Evolutionary conservation across 2,329 filamentous ascomycete species (phyloP), one percentile per base, ranked within the genome.

Genomic region (Colletotrichum siamense): DNA sequence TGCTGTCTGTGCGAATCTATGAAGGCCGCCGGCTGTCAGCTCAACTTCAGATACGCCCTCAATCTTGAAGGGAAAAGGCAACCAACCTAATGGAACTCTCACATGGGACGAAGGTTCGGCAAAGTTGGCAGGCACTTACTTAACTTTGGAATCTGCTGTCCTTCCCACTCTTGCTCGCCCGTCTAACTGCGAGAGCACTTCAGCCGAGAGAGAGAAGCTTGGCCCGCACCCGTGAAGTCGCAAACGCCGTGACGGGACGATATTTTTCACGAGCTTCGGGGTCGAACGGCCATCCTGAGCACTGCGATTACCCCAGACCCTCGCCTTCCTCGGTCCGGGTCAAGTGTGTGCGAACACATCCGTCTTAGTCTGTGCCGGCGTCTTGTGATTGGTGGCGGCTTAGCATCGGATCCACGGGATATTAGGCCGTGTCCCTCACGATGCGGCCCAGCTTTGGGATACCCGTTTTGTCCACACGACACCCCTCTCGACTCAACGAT

Each of bases 241-340:
- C n/a, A 22, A 52, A 52, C n/a, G 10, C n/a, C 44, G n/a, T 13
- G 44, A 52, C 44, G n/a, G 18, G 26, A 30, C 24, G 22, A 59
- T 8, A 30, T 30, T 12, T 59, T 28, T 59, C 26, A 26, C 34
- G 30, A 32, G 36, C 24, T 61, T 72, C 49, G 62, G 34, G 12
- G 24, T 4, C 26, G 28, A 16, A 52, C 44, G 24, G 34, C 30
- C 28, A 30, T 26, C 55, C 18, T n/a, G 26, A 30, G 55, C 36
- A 36, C 34, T 18, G 16, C n/a, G 59, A 10, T 57, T 22, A n/a
- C 6, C 26, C 18, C 8, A 36, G 28, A 62, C 30, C 2, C 32
- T 68, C 22, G n/a, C 28, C 28, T 32, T 15, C 65, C 10, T 76
- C 74, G 74, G 70, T 18, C 59, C 74, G 74, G 74, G 74, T 74